Percentiles rank a stretch among this genome's conserved stretches.
These are phyloP conservation scores for Petrea volubilis DNA, from an alignment of 257 asterid genomes.

Conservation along the genomic window DNA sequence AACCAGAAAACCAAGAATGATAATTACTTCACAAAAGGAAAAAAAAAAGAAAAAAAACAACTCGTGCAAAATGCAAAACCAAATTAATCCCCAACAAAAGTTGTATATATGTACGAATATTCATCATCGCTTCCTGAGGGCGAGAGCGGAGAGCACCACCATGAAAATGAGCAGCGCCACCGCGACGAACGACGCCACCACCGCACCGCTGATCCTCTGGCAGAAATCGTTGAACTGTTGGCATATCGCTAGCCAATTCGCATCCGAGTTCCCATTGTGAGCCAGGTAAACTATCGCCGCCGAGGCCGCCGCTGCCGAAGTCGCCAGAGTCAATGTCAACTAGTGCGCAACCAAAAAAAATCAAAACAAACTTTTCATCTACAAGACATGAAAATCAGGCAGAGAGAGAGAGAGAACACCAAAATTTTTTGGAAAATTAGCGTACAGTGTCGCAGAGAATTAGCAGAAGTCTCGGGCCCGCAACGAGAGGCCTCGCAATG, in stretches of 20 bases:
- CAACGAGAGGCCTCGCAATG: conserved; percentile 34
- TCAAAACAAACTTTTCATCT: no score
- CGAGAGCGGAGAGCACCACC: conserved; percentile 49
- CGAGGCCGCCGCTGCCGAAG: conserved; percentile 58
- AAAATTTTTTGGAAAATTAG: neutral
- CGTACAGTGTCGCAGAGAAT: conserved; percentile 56
- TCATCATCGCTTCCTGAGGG: conserved; percentile 34
- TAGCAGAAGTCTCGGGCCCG: conserved; percentile 39
- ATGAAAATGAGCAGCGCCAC: conserved; percentile 39
- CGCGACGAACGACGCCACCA: conserved; percentile 48
- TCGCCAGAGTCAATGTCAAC: conserved; percentile 52
- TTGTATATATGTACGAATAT: neutral
- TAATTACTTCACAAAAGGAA: neutral
- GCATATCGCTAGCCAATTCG: conserved; percentile 74
- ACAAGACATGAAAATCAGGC: no score
- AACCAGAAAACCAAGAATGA: conserved; percentile 17
- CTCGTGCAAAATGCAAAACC: no score
- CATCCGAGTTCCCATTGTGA: conserved; percentile 57
- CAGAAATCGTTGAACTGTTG: conserved; percentile 65
- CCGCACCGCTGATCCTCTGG: conserved; percentile 49
- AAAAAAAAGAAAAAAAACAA: neutral
- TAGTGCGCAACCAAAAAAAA: neutral
- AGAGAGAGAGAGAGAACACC: no score
- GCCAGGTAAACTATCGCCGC: conserved; percentile 75
- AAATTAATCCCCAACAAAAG: neutral